Evolutionary conservation across 768 basidiomycete species (phyloP), one percentile per base, ranked within the genome.

Genomic region (Amanita phalloides): DNA sequence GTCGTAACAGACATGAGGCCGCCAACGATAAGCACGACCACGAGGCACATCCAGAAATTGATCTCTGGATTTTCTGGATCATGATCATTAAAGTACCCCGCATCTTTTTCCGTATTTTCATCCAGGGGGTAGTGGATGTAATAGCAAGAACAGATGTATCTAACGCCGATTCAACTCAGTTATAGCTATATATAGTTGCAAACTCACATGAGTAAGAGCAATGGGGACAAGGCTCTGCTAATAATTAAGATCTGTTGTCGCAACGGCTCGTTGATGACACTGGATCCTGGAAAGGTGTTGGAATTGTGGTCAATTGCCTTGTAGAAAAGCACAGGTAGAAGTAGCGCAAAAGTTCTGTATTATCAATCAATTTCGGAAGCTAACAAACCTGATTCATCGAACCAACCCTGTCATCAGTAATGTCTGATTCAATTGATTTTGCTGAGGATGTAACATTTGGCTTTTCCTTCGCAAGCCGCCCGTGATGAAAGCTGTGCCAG

Each of bases 101-200:
- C 8, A 17, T 38, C 17, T 26, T 28, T 49, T 28, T 39, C 48
- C 11, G 38, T 10, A 71, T 62, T 70, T 71, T 72, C 71, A 1
- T 78, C 70, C 5, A 82, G 83, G 0, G 86, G 84, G 2, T 86
- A 75, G 63, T 84, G 79, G 37, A 86, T 62, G 66, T 77, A 89
- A 25, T 85, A 70, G 10, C 85, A 76, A 10, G 84, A 85, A 52
- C 68, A 71, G 36, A 86, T 61, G 58, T 89, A 87, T n/a, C 84
- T 82, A 54, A 39, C 17, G 11, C 38, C 25, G 17, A 37, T 45
- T 26, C 30, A 36, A 2, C 47, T 26, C n/a, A 46, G 13, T 20
- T 26, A 51, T 41, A 30, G 13, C 30, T 4, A 49, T 26, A 53
- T 1, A 6, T 36, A 38, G 38, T 39, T 14, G 14, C n/a, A 26